Conservation (phyloP, 192 early-diverging fungal genomes). For the Coemansia sp. region DNA sequence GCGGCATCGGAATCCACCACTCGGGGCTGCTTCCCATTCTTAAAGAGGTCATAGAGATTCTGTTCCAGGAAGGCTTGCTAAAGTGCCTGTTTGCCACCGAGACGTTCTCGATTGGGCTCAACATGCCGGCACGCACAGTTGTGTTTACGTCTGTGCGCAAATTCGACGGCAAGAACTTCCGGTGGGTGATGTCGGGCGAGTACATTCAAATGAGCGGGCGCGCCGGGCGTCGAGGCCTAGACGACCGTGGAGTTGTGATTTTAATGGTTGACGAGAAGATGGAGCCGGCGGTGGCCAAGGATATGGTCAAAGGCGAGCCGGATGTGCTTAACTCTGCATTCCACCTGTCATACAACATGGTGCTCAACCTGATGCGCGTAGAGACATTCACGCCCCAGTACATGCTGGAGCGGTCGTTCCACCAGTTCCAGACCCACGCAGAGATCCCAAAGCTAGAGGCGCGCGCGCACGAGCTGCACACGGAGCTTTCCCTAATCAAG, state of each 20-base stretch:
- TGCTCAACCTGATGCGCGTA: constrained; percentile 90
- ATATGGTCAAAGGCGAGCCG: constrained; percentile 86
- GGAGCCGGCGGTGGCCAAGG: constrained; percentile 87
- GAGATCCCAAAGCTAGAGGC: constrained; percentile 74
- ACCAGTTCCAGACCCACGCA: constrained; percentile 87
- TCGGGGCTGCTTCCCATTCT: constrained; percentile 93
- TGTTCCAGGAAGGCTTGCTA: constrained; percentile 95
- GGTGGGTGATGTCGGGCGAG: constrained; percentile 89
- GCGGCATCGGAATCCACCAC: constrained; percentile 97
- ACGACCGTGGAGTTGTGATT: constrained; percentile 96
- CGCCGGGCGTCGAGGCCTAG: constrained; percentile 94
- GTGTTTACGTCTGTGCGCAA: constrained; percentile 93
- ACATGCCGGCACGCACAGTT: constrained; percentile 99
- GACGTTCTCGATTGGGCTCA: constrained; percentile 97
- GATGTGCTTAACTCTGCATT: constrained; percentile 92
- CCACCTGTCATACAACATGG: constrained; percentile 96
- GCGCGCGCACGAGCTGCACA: constrained; percentile 44
- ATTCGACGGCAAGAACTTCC: constrained; percentile 84
- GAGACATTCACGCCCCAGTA: constrained; percentile 91
- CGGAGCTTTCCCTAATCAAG: constrained; percentile 44
- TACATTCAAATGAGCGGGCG: constrained; percentile 99
- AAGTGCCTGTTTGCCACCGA: constrained; percentile 99
- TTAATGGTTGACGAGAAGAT: constrained; percentile 96
- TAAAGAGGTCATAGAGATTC: constrained; percentile 96
- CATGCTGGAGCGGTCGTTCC: constrained; percentile 90